These are phyloP conservation scores for Geotrichum aggregatum DNA, from an alignment of 1,139 yeast genomes.

Conservation along the genomic window DNA sequence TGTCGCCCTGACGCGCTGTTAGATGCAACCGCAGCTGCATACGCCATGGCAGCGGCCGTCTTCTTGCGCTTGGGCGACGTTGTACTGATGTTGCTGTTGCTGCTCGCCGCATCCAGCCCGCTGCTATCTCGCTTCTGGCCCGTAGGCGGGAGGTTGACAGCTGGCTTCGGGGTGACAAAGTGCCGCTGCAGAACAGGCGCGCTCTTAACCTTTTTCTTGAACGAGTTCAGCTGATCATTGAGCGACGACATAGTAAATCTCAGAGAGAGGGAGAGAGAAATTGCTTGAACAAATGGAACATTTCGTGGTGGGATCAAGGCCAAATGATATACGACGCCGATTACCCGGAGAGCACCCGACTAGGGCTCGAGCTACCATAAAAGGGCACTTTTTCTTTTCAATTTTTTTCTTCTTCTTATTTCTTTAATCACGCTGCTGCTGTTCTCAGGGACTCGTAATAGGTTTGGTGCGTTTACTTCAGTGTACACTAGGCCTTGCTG, in stretches of 20 bases:
- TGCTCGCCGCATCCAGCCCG: slow-evolving; percentile 31
- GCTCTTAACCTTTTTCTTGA: slow-evolving; percentile 54
- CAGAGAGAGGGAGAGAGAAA: background rate
- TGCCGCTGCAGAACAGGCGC: slow-evolving; percentile 50
- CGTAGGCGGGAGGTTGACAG: slow-evolving; percentile 23
- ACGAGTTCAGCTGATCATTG: slow-evolving; percentile 52
- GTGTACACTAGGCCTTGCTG: slow-evolving; percentile 12
- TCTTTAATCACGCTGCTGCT: background rate
- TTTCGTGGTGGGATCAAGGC: no score
- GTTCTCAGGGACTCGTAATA: background rate
- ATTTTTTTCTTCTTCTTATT: background rate
- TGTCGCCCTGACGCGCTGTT: slow-evolving; percentile 51
- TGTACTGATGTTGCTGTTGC: no score
- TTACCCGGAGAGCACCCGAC: no score
- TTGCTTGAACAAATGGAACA: no score
- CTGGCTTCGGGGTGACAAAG: slow-evolving; percentile 27
- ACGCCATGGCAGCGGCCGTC: slow-evolving; percentile 14
- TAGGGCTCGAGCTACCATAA: no score
- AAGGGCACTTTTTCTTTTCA: no score
- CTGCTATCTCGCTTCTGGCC: slow-evolving; percentile 25
- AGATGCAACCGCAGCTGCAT: slow-evolving; percentile 30
- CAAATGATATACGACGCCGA: no score
- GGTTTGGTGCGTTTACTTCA: slow-evolving; percentile 15
- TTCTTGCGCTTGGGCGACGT: slow-evolving; percentile 18
- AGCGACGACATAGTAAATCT: slow-evolving; percentile 36